Conservation (phyloP, 345 rosid genomes). For the Bretschneidera sinensis region DNA sequence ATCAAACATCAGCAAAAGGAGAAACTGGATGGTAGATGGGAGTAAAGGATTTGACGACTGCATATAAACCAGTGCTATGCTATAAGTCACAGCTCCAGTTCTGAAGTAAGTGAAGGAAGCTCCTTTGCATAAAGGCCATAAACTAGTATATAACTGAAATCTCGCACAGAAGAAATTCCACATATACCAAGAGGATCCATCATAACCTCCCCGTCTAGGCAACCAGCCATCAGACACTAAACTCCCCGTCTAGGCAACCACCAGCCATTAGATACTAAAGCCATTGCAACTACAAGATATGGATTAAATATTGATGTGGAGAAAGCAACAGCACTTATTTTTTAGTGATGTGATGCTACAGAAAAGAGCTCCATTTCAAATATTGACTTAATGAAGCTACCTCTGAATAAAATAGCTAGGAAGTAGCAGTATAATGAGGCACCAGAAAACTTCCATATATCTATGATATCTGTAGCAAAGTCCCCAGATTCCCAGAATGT, state of each 20-base stretch:
- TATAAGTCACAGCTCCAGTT: constrained; percentile 46
- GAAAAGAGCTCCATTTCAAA: constrained; percentile 32
- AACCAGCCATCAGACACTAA: constrained; percentile 3
- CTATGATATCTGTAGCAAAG: constrained; percentile 16
- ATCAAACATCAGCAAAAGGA: constrained; percentile 38
- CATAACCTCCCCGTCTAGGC: constrained; percentile 30
- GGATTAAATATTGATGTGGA: constrained; percentile 11
- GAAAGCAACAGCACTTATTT: constrained; percentile 14
- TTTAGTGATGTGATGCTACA: constrained; percentile 25
- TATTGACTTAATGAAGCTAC: constrained; percentile 31
- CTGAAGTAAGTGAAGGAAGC: constrained; percentile 49
- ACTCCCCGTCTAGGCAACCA: constrained; percentile 30
- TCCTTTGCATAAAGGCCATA: constrained; percentile 46
- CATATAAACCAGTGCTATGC: constrained; percentile 34
- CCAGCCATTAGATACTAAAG: constrained; percentile 29
- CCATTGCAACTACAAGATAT: constrained; percentile 12
- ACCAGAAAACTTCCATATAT: neutral
- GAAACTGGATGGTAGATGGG: constrained; percentile 27
- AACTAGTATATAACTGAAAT: constrained; percentile 42
- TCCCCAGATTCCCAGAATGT: constrained; percentile 16
- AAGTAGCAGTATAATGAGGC: constrained; percentile 17
- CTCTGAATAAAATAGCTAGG: constrained; percentile 23
- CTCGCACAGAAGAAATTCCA: constrained; percentile 37
- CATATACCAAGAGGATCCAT: constrained; percentile 41
- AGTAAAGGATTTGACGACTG: constrained; percentile 38